phyloP scores from a whole-genome alignment of 202 grass and related monocot species.

The Bolboschoenoplectus hybrid region DNA sequence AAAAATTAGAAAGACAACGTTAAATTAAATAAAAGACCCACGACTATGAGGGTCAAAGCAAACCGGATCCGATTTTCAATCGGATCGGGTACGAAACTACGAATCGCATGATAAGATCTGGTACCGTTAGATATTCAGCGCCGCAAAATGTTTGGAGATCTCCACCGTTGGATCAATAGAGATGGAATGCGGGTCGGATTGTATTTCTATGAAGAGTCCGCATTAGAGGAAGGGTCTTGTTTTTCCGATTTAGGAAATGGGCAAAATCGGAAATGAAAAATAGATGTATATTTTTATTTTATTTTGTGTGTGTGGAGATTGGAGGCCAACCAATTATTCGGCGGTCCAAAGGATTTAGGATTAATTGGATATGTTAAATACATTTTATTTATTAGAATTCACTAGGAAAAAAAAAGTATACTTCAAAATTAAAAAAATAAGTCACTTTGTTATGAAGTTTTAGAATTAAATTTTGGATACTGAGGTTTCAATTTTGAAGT shows the following conservation, averaged over 20 bases:
- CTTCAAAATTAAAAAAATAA: no score
- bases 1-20: slow-evolving; percentile 18
- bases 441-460: no score
- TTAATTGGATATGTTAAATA: not conserved
- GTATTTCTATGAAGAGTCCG: not conserved
- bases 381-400: not conserved
- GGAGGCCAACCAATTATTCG: not conserved
- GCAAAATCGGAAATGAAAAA: not conserved
- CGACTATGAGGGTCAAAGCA: slow-evolving; percentile 16
- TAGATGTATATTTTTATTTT: not conserved
- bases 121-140: not conserved
- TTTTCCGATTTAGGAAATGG: slow-evolving; percentile 7
- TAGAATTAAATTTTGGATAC: no score
- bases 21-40: slow-evolving; percentile 33
- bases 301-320: not conserved
- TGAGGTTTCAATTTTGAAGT: no score
- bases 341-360: not conserved
- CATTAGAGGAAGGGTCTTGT: not conserved
- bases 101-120: not conserved
- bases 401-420: not conserved
- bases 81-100: slow-evolving; percentile 8
- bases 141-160: not conserved
- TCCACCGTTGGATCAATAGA: slow-evolving; percentile 7
- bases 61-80: slow-evolving; percentile 13
- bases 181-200: slow-evolving; percentile 10